Conservation (phyloP, 1,284 basidiomycete species). For the Trichosporon sp. region DNA sequence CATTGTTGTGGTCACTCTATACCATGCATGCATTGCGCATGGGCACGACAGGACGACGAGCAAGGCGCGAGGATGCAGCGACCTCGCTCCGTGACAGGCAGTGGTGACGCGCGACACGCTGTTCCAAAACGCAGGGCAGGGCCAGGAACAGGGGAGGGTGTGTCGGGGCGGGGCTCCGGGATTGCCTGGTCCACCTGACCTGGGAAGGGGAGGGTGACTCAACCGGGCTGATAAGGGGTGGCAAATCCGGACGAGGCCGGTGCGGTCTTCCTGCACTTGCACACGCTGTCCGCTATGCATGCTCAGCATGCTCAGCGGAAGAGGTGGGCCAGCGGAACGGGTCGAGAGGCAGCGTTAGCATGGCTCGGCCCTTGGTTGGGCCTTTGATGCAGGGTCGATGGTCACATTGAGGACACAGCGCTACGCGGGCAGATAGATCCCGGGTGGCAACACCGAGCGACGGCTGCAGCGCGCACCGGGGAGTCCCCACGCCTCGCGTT, state of each 20-base stretch:
- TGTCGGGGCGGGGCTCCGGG: not conserved
- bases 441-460: not conserved
- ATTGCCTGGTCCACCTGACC: not conserved
- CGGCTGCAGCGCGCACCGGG: not conserved
- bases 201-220: not conserved
- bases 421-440: not conserved
- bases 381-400: not conserved
- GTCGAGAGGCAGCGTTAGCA: not conserved
- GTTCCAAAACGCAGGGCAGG: not conserved
- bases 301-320: not conserved
- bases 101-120: not conserved
- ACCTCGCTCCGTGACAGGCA: not conserved
- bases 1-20: not conserved
- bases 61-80: not conserved
- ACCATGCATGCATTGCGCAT: slow-evolving; percentile 1
- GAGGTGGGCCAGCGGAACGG: not conserved
- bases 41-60: no score
- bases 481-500: not conserved
- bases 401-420: not conserved
- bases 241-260: not conserved
- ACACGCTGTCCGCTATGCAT: not conserved
- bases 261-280: not conserved
- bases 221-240: slow-evolving; percentile 1
- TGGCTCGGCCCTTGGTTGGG: not conserved
- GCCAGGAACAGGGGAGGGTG: not conserved